A percentile compares a stretch with the other conserved stretches of the same genome.
These are phyloP conservation scores for Alternaria longipes DNA, from an alignment of 2,329 filamentous ascomycete genomes.

Conservation along the genomic window DNA sequence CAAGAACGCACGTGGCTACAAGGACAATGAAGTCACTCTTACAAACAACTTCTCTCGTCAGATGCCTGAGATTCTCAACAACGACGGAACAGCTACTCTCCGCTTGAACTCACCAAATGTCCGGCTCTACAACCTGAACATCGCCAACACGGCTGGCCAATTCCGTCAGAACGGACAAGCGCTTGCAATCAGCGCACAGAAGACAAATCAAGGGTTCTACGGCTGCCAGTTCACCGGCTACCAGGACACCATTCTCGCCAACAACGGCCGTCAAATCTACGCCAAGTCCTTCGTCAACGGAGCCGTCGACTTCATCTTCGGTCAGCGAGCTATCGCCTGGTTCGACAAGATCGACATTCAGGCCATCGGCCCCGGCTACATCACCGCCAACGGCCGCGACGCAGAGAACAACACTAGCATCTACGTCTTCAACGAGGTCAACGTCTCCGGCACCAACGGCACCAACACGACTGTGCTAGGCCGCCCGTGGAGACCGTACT, in stretches of 20 bases:
- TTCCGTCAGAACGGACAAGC: slow-evolving; percentile 47
- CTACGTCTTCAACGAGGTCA: slow-evolving; percentile 63
- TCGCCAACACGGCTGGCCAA: slow-evolving; percentile 55
- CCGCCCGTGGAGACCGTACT: slow-evolving; percentile 60
- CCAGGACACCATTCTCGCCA: slow-evolving; percentile 59
- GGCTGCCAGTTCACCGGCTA: slow-evolving; percentile 62
- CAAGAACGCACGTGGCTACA: slow-evolving; percentile 59
- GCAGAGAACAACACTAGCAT: slow-evolving; percentile 47
- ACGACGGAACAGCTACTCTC: slow-evolving; percentile 62
- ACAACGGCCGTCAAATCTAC: slow-evolving; percentile 63
- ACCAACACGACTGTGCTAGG: slow-evolving; percentile 57
- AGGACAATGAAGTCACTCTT: slow-evolving; percentile 64
- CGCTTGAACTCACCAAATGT: slow-evolving; percentile 58
- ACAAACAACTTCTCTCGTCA: slow-evolving; percentile 53
- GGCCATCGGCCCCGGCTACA: slow-evolving; percentile 24
- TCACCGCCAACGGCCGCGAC: slow-evolving; percentile 36
- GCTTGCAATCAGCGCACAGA: slow-evolving; percentile 62
- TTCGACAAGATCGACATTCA: slow-evolving; percentile 50
- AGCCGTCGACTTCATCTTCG: slow-evolving; percentile 67
- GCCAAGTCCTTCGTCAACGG: slow-evolving; percentile 64
- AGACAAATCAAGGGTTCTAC: slow-evolving; percentile 62
- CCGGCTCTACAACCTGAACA: slow-evolving; percentile 67
- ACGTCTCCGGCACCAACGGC: slow-evolving; percentile 49
- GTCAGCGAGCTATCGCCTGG: slow-evolving; percentile 58
- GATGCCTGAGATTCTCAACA: slow-evolving; percentile 37